Conservation (phyloP, 169 alveolate species). For the Plasmodium coatneyi region DNA sequence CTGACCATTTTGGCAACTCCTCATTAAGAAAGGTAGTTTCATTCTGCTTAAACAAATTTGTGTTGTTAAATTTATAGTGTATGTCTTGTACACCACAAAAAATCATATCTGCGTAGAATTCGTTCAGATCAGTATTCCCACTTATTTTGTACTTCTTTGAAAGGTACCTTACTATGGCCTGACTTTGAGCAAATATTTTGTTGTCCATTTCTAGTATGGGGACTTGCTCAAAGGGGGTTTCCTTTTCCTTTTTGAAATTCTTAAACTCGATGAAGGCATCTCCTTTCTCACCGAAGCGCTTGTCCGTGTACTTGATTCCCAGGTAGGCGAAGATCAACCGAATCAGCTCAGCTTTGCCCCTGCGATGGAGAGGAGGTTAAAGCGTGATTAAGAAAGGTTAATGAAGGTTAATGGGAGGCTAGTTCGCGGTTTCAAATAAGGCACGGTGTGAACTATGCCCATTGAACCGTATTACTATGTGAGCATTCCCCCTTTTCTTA, state of each 20-base stretch:
- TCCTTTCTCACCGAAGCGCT: slow-evolving; percentile 61
- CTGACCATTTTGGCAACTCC: slow-evolving; percentile 70
- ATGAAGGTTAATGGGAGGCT: neutral
- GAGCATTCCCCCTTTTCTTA: neutral
- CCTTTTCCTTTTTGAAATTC: slow-evolving; percentile 65
- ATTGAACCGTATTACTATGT: neutral
- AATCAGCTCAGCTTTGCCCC: slow-evolving; percentile 63
- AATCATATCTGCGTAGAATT: slow-evolving; percentile 69
- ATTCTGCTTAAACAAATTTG: slow-evolving; percentile 69
- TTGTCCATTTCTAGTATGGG: slow-evolving; percentile 47
- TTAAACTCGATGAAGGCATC: slow-evolving; percentile 68
- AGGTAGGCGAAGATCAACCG: slow-evolving; percentile 60
- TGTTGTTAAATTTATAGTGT: slow-evolving; percentile 69
- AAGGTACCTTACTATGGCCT: slow-evolving; percentile 64
- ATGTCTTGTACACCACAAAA: slow-evolving; percentile 74
- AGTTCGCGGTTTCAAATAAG: neutral
- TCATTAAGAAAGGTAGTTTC: slow-evolving; percentile 69
- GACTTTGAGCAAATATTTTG: slow-evolving; percentile 59
- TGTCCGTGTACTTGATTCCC: slow-evolving; percentile 42
- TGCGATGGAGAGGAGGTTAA: neutral
- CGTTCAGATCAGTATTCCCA: slow-evolving; percentile 54
- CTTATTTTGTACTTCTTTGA: slow-evolving; percentile 59
- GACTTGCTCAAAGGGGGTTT: slow-evolving; percentile 60
- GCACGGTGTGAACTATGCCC: neutral
- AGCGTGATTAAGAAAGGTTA: neutral